Conservation (phyloP, 345 rosid genomes). For the Noccaea bulbosa region DNA sequence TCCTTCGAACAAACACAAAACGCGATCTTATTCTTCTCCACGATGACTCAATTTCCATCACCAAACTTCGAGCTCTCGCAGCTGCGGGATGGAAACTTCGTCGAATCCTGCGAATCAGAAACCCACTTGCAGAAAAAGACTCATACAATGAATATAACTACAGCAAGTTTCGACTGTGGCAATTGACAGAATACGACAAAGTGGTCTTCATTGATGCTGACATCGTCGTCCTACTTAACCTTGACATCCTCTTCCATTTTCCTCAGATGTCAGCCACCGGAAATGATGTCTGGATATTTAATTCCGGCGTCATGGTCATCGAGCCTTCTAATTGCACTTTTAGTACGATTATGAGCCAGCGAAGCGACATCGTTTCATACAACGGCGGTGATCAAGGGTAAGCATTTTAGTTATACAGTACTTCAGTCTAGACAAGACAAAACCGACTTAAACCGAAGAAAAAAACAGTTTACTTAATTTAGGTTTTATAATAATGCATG, state of each 20-base stretch:
- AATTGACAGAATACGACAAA: slow-evolving; percentile 83
- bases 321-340: slow-evolving; percentile 98
- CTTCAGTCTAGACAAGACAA: too few relatives aligned
- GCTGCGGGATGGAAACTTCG: slow-evolving; percentile 84
- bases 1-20: slow-evolving; percentile 72
- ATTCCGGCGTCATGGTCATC: slow-evolving; percentile 92
- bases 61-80: slow-evolving; percentile 65
- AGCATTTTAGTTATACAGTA: not conserved
- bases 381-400: slow-evolving; percentile 95
- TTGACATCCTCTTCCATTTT: slow-evolving; percentile 78
- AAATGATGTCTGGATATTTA: slow-evolving; percentile 83
- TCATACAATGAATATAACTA: slow-evolving; percentile 91
- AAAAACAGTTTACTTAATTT: too few relatives aligned
- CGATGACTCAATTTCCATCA: slow-evolving; percentile 68
- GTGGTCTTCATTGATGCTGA: slow-evolving; percentile 88
- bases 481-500: too few relatives aligned
- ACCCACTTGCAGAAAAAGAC: slow-evolving; percentile 66
- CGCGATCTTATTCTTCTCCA: slow-evolving; percentile 86
- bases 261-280: slow-evolving; percentile 93
- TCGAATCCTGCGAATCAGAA: slow-evolving; percentile 70
- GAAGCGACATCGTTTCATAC: slow-evolving; percentile 73
- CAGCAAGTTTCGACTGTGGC: slow-evolving; percentile 91
- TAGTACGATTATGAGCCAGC: slow-evolving; percentile 58
- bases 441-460: too few relatives aligned
- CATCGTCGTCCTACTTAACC: slow-evolving; percentile 73